Percentiles rank a stretch among this genome's conserved stretches.
Evolutionary conservation across 164 flowering plant species (phyloP).

Genomic region (Houttuynia cordata): DNA sequence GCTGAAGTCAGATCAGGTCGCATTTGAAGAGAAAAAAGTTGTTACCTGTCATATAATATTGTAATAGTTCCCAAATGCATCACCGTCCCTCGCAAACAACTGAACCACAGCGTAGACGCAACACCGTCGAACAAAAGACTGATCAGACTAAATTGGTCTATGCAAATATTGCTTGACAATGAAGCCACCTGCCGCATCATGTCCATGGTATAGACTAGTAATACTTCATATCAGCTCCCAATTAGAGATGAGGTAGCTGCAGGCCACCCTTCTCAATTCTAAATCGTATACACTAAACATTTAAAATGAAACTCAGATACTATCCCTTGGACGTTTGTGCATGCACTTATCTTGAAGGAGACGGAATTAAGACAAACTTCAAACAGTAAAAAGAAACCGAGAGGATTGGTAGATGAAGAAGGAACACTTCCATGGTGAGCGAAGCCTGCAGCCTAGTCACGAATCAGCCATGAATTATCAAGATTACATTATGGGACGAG

Average conservation of each 20-base stretch:
- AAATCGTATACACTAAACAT: neutral
- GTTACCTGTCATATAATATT: neutral
- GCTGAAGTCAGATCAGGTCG: neutral
- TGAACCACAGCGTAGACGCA: neutral
- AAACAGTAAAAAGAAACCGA: neutral
- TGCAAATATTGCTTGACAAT: neutral
- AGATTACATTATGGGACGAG: neutral
- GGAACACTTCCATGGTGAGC: neutral
- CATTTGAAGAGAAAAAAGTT: neutral
- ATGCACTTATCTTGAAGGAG: neutral
- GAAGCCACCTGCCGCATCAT: neutral
- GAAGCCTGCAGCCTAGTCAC: neutral
- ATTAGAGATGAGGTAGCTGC: neutral
- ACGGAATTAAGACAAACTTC: neutral
- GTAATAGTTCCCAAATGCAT: neutral
- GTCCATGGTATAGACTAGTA: neutral
- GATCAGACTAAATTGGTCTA: neutral
- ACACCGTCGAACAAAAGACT: neutral
- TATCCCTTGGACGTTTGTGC: neutral
- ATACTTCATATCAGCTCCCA: neutral
- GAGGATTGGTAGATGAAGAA: neutral
- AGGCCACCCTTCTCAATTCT: neutral
- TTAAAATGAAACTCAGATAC: neutral
- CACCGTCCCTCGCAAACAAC: slow-evolving; percentile 3
- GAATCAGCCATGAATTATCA: neutral